A percentile compares a stretch with the other conserved stretches of the same genome.
phyloP scores from a whole-genome alignment of 139 green algal species.

The Tetradesmus obliquus region DNA sequence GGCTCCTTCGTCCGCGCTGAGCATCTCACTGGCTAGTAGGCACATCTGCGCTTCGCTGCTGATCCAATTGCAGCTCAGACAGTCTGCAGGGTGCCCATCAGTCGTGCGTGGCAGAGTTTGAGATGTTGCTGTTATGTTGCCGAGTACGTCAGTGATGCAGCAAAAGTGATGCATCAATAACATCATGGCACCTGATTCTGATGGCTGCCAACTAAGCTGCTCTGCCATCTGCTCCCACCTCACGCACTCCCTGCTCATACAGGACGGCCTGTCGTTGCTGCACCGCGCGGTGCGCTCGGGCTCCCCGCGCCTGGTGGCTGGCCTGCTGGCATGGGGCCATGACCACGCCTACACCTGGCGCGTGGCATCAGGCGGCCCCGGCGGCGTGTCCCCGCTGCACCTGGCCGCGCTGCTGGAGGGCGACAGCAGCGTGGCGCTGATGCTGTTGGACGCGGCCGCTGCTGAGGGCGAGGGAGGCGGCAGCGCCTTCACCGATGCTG shows the following conservation, averaged over 20 bases:
- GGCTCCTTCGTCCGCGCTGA: not conserved
- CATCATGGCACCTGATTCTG: not conserved
- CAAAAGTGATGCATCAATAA: too few relatives aligned
- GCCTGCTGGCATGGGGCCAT: constrained; percentile 59
- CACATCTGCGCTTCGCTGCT: too few relatives aligned
- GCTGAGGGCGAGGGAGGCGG: not conserved
- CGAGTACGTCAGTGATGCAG: too few relatives aligned
- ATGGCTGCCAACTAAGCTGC: not conserved
- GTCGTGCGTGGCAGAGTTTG: too few relatives aligned
- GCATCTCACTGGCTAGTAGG: too few relatives aligned
- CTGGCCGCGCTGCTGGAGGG: constrained; percentile 62
- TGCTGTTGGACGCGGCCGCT: constrained; percentile 53
- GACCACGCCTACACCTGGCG: constrained; percentile 50
- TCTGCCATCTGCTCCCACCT: not conserved
- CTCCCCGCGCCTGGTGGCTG: constrained; percentile 48
- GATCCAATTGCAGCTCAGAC: too few relatives aligned
- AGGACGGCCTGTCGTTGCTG: constrained; percentile 42
- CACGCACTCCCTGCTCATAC: not conserved
- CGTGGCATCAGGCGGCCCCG: constrained; percentile 48
- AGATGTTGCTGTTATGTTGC: too few relatives aligned
- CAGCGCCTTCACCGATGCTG: constrained; percentile 52
- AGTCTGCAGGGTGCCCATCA: too few relatives aligned
- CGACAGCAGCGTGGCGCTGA: constrained; percentile 55
- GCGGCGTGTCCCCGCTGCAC: constrained; percentile 69
- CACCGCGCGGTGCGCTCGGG: constrained; percentile 40